Evolutionary conservation across 768 basidiomycete genomes (phyloP).

Genomic region (Suillus placidus): DNA sequence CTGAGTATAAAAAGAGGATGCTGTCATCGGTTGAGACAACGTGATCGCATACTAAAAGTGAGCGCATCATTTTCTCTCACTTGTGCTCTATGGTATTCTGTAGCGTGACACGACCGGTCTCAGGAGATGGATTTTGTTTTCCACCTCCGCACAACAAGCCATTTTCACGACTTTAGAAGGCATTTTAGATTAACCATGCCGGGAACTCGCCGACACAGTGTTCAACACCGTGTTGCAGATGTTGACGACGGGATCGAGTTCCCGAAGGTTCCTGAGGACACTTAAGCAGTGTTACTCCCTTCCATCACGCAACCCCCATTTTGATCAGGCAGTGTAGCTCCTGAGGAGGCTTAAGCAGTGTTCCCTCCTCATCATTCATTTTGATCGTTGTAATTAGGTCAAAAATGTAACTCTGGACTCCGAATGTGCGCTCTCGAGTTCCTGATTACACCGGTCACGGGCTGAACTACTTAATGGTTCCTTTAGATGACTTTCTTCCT

Average conservation of each 20-base stretch:
- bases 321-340: too few species aligned
- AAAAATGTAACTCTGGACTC: background rate
- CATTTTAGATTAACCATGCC: conserved; percentile 89
- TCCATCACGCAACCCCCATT: too few species aligned
- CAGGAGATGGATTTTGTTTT: conserved; percentile 81
- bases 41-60: background rate
- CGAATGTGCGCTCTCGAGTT: background rate
- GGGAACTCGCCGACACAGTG: conserved; percentile 87
- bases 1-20: too few species aligned
- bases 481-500: conserved; percentile 5
- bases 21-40: background rate
- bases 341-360: too few species aligned
- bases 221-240: conserved; percentile 50
- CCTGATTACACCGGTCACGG: background rate
- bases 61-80: background rate
- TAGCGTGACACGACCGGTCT: conserved; percentile 87
- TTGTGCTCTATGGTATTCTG: background rate
- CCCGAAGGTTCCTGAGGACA: conserved; percentile 20
- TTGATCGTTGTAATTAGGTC: conserved; percentile 45
- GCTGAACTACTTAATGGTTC: conserved; percentile 13
- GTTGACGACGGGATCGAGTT: conserved; percentile 58
- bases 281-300: too few species aligned
- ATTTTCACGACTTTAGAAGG: conserved; percentile 97
- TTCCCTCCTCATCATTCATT: background rate
- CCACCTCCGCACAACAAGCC: conserved; percentile 90